phyloP scores from a whole-genome alignment of 2,329 filamentous ascomycete species.

The Fusarium haematococcum region DNA sequence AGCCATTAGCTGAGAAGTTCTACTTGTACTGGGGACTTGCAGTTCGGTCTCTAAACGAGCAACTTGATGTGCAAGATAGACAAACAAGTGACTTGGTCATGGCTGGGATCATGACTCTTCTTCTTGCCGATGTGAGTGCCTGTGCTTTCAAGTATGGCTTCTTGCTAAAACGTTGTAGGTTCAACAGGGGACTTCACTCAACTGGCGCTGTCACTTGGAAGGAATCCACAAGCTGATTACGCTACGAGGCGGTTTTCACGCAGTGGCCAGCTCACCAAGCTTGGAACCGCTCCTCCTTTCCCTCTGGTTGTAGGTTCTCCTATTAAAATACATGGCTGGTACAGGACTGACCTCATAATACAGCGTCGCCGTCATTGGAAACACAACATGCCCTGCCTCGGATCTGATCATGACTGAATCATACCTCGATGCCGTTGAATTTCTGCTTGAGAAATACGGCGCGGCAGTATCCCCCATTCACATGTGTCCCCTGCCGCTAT shows the following conservation, averaged over 20 bases:
- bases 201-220: neutral
- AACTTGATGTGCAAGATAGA: neutral
- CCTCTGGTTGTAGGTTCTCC: neutral
- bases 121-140: neutral
- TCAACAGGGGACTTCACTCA: neutral
- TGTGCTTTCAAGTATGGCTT: neutral
- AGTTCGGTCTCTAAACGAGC: neutral
- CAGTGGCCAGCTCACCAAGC: neutral
- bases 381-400: neutral
- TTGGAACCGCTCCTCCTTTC: neutral
- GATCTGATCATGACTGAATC: neutral
- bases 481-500: neutral
- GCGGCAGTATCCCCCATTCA: neutral
- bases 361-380: neutral
- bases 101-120: neutral
- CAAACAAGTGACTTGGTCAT: neutral
- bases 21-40: neutral
- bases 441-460: neutral
- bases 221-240: neutral
- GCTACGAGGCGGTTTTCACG: neutral
- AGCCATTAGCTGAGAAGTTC: neutral
- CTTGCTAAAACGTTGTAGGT: neutral
- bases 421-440: neutral
- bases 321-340: too few species aligned
- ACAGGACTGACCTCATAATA: neutral